These are phyloP conservation scores for Endothia cerciana DNA, from an alignment of 2,329 filamentous ascomycete species.

Conservation along the genomic window DNA sequence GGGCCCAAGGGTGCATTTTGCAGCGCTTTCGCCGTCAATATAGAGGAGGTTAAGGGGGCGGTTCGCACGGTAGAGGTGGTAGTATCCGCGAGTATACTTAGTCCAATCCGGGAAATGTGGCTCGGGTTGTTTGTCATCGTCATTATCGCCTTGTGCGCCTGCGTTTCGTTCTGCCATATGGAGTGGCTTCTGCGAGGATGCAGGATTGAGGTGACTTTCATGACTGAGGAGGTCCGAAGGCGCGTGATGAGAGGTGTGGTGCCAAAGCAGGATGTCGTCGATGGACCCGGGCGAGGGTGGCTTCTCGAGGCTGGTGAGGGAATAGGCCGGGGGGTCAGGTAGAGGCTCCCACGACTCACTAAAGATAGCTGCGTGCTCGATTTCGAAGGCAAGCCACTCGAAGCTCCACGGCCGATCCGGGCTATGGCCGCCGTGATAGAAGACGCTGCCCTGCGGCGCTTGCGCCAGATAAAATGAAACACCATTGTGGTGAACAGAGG, in stretches of 20 bases:
- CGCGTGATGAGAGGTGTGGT: background rate
- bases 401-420: conserved; percentile 50
- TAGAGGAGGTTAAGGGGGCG: conserved; percentile 66
- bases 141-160: background rate
- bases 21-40: conserved; percentile 71
- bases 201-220: background rate
- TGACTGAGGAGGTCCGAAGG: background rate
- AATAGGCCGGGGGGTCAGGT: no score
- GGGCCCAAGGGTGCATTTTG: conserved; percentile 66
- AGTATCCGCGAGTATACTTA: conserved; percentile 52
- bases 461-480: conserved; percentile 63
- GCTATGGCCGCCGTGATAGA: conserved; percentile 59
- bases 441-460: conserved; percentile 56
- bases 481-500: conserved; percentile 65
- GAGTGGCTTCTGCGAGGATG: background rate
- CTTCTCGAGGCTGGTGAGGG: background rate
- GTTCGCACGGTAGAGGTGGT: conserved; percentile 67
- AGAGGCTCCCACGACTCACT: conserved; percentile 37
- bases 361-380: conserved; percentile 64
- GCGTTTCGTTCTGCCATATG: background rate
- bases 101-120: conserved; percentile 2
- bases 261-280: background rate
- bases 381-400: conserved; percentile 67
- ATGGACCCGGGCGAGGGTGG: background rate
- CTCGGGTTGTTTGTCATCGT: conserved; percentile 4